These are phyloP conservation scores for Clohesyomyces aquaticus DNA, from an alignment of 495 filamentous ascomycete genomes.

Conservation along the genomic window DNA sequence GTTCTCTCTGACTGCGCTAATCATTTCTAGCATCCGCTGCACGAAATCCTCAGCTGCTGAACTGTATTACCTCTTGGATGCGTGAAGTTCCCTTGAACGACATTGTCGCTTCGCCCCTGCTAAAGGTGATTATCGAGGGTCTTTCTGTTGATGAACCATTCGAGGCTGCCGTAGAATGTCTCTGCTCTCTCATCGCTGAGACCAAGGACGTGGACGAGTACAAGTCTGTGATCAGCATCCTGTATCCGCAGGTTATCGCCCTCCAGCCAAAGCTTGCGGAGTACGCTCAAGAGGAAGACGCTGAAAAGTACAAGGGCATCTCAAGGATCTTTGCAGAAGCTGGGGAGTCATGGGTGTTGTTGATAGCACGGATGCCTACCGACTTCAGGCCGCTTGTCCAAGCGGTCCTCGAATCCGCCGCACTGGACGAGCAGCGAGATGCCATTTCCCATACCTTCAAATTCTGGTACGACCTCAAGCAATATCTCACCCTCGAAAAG, in stretches of 20 bases:
- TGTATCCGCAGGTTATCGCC: slow-evolving; percentile 82
- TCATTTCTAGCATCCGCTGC: slow-evolving; percentile 58
- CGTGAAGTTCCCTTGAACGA: slow-evolving; percentile 83
- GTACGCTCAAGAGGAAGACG: slow-evolving; percentile 77
- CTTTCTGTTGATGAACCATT: slow-evolving; percentile 76
- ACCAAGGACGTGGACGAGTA: slow-evolving; percentile 92
- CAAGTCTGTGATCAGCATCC: slow-evolving; percentile 72
- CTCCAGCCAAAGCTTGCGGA: slow-evolving; percentile 77
- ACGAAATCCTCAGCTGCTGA: slow-evolving; percentile 85
- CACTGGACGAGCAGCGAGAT: slow-evolving; percentile 82
- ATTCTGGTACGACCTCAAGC: slow-evolving; percentile 99
- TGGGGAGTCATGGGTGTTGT: slow-evolving; percentile 89
- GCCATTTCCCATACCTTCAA: slow-evolving; percentile 88
- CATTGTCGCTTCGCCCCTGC: slow-evolving; percentile 81
- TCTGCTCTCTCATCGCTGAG: slow-evolving; percentile 88
- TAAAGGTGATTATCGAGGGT: slow-evolving; percentile 78
- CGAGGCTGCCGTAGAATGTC: slow-evolving; percentile 88
- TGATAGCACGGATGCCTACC: slow-evolving; percentile 79
- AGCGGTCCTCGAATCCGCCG: slow-evolving; percentile 85
- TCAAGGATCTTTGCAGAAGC: slow-evolving; percentile 91
- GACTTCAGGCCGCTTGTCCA: slow-evolving; percentile 89
- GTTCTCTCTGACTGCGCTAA: slow-evolving; percentile 5
- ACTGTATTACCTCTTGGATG: slow-evolving; percentile 96
- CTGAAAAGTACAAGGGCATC: slow-evolving; percentile 84
- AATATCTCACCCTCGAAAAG: slow-evolving; percentile 85